Evolutionary conservation across 257 asterid genomes (phyloP).

Genomic region (Phtheirospermum japonicum): DNA sequence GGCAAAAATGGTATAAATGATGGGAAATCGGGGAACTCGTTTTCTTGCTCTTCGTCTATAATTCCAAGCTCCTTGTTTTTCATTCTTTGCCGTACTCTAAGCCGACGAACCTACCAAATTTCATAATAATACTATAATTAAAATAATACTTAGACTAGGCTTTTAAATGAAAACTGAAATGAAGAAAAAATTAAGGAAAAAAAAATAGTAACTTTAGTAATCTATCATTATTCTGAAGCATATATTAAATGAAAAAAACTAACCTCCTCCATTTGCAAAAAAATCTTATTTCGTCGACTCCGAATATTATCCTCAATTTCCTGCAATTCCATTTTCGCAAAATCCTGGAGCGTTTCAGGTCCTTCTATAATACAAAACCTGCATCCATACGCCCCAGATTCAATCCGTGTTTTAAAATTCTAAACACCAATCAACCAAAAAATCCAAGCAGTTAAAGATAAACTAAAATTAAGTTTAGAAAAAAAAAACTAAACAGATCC

Average conservation of each 20-base stretch:
- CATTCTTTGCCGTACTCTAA: constrained; percentile 84
- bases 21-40: constrained; percentile 88
- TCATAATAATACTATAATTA: constrained; percentile 5
- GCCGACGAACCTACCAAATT: constrained; percentile 79
- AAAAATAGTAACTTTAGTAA: too few relatives aligned
- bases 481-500: background rate
- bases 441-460: background rate
- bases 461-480: too few relatives aligned
- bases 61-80: constrained; percentile 79
- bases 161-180: too few relatives aligned
- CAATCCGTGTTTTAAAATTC: background rate
- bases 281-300: constrained; percentile 85
- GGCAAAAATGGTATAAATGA: constrained; percentile 97
- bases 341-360: constrained; percentile 88
- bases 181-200: background rate
- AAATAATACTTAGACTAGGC: background rate
- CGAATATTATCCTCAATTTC: constrained; percentile 90
- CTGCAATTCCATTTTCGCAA: constrained; percentile 79
- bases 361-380: constrained; percentile 97
- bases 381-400: constrained; percentile 23
- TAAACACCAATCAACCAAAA: background rate
- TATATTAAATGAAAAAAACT: background rate
- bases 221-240: too few relatives aligned
- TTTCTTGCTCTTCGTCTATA: constrained; percentile 56
- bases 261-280: constrained; percentile 98